Percentiles rank a stretch among this genome's conserved stretches.
These are phyloP conservation scores for Pythium scleroteichum DNA, from an alignment of 352 stramenopile genomes.

Conservation along the genomic window DNA sequence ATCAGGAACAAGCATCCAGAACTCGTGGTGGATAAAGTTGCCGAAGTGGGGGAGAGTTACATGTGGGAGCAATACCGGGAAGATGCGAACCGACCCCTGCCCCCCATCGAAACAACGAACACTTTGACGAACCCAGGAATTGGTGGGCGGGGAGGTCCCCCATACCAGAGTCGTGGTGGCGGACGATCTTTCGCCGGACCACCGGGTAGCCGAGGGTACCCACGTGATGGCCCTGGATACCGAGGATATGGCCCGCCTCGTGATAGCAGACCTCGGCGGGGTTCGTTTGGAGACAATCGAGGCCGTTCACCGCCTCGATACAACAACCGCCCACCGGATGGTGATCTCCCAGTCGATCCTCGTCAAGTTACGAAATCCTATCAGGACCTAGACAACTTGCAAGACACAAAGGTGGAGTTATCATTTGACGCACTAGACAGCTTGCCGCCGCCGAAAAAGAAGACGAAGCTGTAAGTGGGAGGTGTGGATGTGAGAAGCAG, in stretches of 20 bases:
- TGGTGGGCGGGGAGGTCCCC: slow-evolving; percentile 32
- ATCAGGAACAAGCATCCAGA: slow-evolving; percentile 88
- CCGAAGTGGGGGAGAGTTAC: slow-evolving; percentile 79
- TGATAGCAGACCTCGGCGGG: slow-evolving; percentile 46
- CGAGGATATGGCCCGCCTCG: slow-evolving; percentile 57
- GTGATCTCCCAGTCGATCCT: slow-evolving; percentile 74
- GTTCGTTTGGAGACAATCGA: slow-evolving; percentile 43
- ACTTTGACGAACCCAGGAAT: slow-evolving; percentile 58
- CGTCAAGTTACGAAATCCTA: slow-evolving; percentile 84
- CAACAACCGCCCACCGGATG: slow-evolving; percentile 45
- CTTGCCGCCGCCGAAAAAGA: slow-evolving; percentile 84
- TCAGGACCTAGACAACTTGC: slow-evolving; percentile 80
- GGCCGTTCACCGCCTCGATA: slow-evolving; percentile 30
- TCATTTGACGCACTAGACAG: slow-evolving; percentile 81
- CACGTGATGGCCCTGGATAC: slow-evolving; percentile 51
- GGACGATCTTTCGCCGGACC: slow-evolving; percentile 30
- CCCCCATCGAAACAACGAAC: slow-evolving; percentile 72
- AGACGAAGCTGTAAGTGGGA: slow-evolving; percentile 61
- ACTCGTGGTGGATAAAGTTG: slow-evolving; percentile 80
- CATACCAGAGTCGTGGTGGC: slow-evolving; percentile 30
- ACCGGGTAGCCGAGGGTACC: slow-evolving; percentile 45
- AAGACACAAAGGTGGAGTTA: slow-evolving; percentile 83
- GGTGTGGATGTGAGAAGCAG: no score
- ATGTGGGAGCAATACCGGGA: slow-evolving; percentile 89
- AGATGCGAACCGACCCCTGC: slow-evolving; percentile 75